Conservation (phyloP, 495 filamentous ascomycete species). For the Aspergillus ostianus region DNA sequence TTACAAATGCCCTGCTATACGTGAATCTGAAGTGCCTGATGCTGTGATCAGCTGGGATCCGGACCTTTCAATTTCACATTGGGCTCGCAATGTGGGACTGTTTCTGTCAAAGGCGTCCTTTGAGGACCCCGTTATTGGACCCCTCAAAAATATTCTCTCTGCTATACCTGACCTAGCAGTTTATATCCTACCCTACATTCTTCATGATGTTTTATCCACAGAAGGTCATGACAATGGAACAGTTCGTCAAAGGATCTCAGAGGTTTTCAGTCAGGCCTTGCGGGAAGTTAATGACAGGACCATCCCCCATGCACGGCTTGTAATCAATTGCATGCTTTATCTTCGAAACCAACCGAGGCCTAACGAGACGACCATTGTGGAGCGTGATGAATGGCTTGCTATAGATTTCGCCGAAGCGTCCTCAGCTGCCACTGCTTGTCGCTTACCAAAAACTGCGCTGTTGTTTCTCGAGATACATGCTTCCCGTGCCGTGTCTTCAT, state of each 20-base stretch:
- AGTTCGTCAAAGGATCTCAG: conserved; percentile 41
- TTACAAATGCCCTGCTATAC: conserved; percentile 36
- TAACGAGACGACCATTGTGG: conserved; percentile 69
- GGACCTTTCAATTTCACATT: conserved; percentile 39
- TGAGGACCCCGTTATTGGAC: conserved; percentile 63
- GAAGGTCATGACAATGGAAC: conserved; percentile 37
- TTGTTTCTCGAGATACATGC: conserved; percentile 74
- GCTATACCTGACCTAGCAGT: conserved; percentile 65
- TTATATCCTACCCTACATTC: conserved; percentile 70
- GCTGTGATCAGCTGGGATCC: conserved; percentile 13
- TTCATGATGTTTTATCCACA: conserved; percentile 69
- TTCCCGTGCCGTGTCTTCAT: conserved; percentile 52
- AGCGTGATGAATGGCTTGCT: conserved; percentile 82
- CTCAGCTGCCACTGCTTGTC: conserved; percentile 73
- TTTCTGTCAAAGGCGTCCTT: conserved; percentile 58
- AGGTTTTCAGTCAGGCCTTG: conserved; percentile 39
- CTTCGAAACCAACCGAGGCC: conserved; percentile 77
- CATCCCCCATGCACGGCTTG: conserved; percentile 52
- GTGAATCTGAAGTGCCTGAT: conserved; percentile 16
- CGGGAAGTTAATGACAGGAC: conserved; percentile 30
- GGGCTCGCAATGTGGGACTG: conserved; percentile 64
- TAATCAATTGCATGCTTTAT: conserved; percentile 83
- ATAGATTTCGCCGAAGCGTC: conserved; percentile 73
- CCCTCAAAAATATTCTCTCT: conserved; percentile 60
- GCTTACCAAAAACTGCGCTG: conserved; percentile 82